Percentiles rank a stretch among this genome's conserved stretches.
Evolutionary conservation across 2,329 filamentous ascomycete genomes (phyloP).

Genomic region (Amphichorda felina): DNA sequence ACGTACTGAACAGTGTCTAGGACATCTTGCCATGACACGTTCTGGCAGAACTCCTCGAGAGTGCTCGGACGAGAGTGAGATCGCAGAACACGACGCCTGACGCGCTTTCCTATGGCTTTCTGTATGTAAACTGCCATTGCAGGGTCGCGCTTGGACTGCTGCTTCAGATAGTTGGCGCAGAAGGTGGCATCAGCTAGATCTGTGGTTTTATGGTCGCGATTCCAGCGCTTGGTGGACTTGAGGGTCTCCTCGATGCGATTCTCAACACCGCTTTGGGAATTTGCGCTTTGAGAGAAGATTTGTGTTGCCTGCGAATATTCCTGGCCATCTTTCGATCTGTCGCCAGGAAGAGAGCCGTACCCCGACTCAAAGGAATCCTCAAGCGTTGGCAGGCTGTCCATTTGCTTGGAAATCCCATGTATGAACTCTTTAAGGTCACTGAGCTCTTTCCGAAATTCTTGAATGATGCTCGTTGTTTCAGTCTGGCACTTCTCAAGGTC

Average conservation of each 20-base stretch:
- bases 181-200: conserved; percentile 16
- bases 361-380: conserved; percentile 1
- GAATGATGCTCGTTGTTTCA: conserved; percentile 8
- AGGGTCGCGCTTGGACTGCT: conserved; percentile 22
- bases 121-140: conserved; percentile 20
- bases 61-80: conserved; percentile 9
- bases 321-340: too few relatives aligned
- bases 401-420: conserved; percentile 9
- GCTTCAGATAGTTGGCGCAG: conserved; percentile 18
- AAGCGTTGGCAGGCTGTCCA: conserved; percentile 10
- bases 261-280: conserved; percentile 2
- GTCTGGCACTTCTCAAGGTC: conserved; percentile 9
- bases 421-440: conserved; percentile 10
- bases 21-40: conserved; percentile 20
- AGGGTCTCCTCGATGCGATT: conserved; percentile 21
- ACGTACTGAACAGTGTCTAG: conserved; percentile 17
- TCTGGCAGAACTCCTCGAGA: conserved; percentile 19
- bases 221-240: conserved; percentile 24
- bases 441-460: conserved; percentile 11
- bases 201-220: conserved; percentile 23
- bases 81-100: conserved; percentile 6
- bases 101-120: conserved; percentile 13
- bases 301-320: too few relatives aligned
- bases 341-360: background rate
- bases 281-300: too few relatives aligned